phyloP scores from a whole-genome alignment of 2,329 filamentous ascomycete species.

The Fusarium sp. region DNA sequence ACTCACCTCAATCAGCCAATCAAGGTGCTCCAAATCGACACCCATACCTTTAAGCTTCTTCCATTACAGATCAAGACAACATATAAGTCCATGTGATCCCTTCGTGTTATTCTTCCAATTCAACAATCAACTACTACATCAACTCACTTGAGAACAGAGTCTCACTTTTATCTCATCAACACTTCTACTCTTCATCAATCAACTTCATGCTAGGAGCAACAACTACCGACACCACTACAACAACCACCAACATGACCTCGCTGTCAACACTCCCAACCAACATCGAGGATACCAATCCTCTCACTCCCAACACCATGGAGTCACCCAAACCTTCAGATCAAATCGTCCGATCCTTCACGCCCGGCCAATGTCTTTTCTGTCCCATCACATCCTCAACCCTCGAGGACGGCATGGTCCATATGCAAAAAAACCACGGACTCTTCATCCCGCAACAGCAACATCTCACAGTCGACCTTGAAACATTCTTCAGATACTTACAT shows the following conservation, averaged over 20 bases:
- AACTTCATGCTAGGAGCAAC: constrained; percentile 17
- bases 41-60: not conserved
- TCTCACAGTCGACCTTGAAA: constrained; percentile 14
- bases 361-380: constrained; percentile 14
- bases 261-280: too few species aligned
- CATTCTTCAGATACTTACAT: not conserved
- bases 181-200: too few species aligned
- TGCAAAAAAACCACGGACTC: constrained; percentile 7
- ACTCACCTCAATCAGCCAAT: constrained; percentile 10
- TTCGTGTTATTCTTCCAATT: not conserved
- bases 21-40: rapidly evolving
- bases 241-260: not conserved
- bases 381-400: not conserved
- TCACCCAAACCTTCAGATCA: not conserved
- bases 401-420: constrained; percentile 5
- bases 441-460: constrained; percentile 7
- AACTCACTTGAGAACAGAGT: rapidly evolving
- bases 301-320: not conserved
- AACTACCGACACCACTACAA: not conserved
- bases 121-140: rapidly evolving
- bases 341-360: not conserved
- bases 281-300: not conserved
- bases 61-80: rapidly evolving
- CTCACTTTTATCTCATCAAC: not conserved
- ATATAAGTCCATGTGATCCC: not conserved